Conservation (phyloP, 2,329 filamentous ascomycete species). For the Westerdykella ornata region DNA sequence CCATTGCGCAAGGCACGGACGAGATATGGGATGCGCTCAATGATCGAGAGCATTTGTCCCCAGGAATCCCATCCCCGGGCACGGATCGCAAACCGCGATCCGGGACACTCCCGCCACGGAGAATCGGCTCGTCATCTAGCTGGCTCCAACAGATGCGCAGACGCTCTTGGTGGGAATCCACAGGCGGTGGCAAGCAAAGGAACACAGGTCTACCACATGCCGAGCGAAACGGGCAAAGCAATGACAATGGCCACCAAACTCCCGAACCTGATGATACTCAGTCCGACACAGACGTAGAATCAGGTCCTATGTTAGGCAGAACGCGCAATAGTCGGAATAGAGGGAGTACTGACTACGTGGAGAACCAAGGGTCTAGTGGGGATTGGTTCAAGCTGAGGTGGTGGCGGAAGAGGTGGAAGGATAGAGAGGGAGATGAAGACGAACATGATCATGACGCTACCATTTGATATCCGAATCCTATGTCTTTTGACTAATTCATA, state of each 20-base stretch:
- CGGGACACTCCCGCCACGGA: slow-evolving; percentile 26
- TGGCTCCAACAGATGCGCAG: slow-evolving; percentile 32
- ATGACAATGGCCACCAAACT: slow-evolving; percentile 20
- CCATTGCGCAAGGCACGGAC: slow-evolving; percentile 59
- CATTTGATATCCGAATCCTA: not conserved
- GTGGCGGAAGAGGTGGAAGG: slow-evolving; percentile 34
- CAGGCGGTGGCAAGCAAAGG: slow-evolving; percentile 14
- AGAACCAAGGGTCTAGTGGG: slow-evolving; percentile 22
- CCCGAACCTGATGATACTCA: slow-evolving; percentile 24
- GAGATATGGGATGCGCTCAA: slow-evolving; percentile 88
- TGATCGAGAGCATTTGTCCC: slow-evolving; percentile 45
- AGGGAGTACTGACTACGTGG: slow-evolving; percentile 10
- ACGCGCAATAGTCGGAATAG: slow-evolving; percentile 22
- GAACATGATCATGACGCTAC: not conserved
- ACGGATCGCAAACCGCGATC: slow-evolving; percentile 27
- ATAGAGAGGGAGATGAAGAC: slow-evolving; percentile 17
- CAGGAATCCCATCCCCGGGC: slow-evolving; percentile 26
- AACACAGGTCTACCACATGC: slow-evolving; percentile 24
- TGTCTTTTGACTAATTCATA: too few relatives aligned
- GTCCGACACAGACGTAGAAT: slow-evolving; percentile 22
- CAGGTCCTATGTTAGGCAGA: slow-evolving; percentile 8
- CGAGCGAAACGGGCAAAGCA: slow-evolving; percentile 21
- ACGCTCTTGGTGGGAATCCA: slow-evolving; percentile 33
- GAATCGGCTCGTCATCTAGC: slow-evolving; percentile 24
- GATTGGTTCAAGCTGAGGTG: slow-evolving; percentile 36